phyloP scores from a whole-genome alignment of 2,329 filamentous ascomycete species.

The Neonectria magnoliae region DNA sequence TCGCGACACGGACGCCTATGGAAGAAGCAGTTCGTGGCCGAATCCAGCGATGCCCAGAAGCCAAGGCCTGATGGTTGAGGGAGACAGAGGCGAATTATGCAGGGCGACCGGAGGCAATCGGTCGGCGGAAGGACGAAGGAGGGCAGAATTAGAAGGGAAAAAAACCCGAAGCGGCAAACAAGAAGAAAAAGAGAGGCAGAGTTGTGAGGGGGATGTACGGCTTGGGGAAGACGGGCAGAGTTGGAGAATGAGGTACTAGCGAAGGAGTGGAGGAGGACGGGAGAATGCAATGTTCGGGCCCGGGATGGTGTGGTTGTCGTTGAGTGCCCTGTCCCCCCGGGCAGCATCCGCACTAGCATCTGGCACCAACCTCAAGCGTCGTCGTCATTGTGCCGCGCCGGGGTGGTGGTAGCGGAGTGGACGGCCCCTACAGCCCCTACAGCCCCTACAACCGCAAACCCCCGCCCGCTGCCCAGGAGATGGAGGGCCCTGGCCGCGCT shows the following conservation, averaged over 20 bases:
- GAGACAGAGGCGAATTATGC: constrained; percentile 6
- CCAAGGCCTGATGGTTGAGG: neutral
- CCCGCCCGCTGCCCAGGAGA: neutral
- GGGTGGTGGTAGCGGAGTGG: constrained; percentile 23
- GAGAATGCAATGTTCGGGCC: constrained; percentile 1
- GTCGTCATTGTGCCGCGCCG: constrained; percentile 33
- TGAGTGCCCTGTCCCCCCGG: neutral
- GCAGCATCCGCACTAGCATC: constrained; percentile 20
- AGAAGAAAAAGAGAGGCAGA: neutral
- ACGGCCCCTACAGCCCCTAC: constrained; percentile 15
- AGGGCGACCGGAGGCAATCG: neutral
- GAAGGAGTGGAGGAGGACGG: constrained; percentile 16
- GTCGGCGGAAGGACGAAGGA: constrained; percentile 5
- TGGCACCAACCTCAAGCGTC: constrained; percentile 17
- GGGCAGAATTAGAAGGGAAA: constrained; percentile 19
- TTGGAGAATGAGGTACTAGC: constrained; percentile 17
- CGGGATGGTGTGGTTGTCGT: constrained; percentile 22
- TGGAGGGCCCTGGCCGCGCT: constrained; percentile 7
- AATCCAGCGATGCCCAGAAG: neutral
- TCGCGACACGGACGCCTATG: constrained; percentile 4
- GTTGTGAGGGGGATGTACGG: neutral
- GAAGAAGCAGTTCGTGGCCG: constrained; percentile 11
- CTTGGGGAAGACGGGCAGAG: constrained; percentile 4
- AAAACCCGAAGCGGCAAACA: neutral
- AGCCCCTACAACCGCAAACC: neutral